Base-by-base conservation (phyloP, 768 basidiomycete species). In the Mycena vulgaris region DNA sequence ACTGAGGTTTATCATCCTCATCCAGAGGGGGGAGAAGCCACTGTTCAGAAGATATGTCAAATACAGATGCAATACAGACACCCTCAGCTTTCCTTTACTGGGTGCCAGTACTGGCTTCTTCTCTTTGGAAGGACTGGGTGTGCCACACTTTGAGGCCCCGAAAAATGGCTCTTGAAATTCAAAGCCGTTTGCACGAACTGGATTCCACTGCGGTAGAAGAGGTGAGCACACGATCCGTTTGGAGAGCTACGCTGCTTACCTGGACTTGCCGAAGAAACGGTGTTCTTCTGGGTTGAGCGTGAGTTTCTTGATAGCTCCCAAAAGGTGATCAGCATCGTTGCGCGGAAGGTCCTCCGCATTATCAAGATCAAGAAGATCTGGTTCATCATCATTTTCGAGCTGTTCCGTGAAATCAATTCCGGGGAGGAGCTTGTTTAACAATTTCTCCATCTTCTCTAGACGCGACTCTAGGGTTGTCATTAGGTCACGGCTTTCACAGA, bases 361-460 rank as follows among this genome's bases (percentile, higher is more conserved):
- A 73, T 80, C 48, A 79, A 80, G 51, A 73, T 80, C 48, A 79
- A 80, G 51, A 35, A 65, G 23, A 40, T 40, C 31, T 35, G 64
- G 28, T 14, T 64, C 65, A 16, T 70, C 65, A 2, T 80, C 72
- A 62, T 83, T 83, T 3, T 90, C 72, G 13, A 93, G 80, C 75
- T 93, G 91, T 69, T 87, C 82, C 17, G 87, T 86, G 56, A 94
- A 83, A 77, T 94, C 91, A 33, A 89, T 84, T 37, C 90, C 89
- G 2, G 92, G 92, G 51, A 90, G 74, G 16, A 88, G 79, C 74
- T 86, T 87, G 64, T 81, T 83, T 19, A 93, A 77, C 5, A 92
- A 81, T 71, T 82, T 87, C 75, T 93, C 90, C 88, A 93, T 89
- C 75, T 90, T 67, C 25, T 67, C 66, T 31, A 71, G 62, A 11